Evolutionary conservation across 2,329 filamentous ascomycete genomes (phyloP).

Genomic region (Amylocarpus encephaloides): DNA sequence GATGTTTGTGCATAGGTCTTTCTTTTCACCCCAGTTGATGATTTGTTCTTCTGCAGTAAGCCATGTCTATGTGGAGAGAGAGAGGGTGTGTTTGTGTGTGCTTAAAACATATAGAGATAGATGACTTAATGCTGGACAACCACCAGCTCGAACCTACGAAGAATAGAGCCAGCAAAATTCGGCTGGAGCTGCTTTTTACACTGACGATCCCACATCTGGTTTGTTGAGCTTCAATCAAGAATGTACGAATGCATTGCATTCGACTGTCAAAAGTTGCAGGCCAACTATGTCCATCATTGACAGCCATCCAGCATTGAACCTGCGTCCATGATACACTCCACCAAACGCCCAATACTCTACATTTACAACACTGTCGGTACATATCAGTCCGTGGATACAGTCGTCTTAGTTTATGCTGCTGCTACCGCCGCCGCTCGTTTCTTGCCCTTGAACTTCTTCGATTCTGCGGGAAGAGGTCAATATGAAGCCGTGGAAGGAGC

Average conservation of each 20-base stretch:
- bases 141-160: no score
- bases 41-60: no score
- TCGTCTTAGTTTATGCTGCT: conserved; percentile 25
- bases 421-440: conserved; percentile 28
- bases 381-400: conserved; percentile 12
- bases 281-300: conserved; percentile 8
- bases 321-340: conserved; percentile 9
- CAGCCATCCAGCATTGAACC: conserved; percentile 8
- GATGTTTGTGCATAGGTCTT: no score
- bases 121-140: no score
- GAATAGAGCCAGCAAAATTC: no score
- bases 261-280: conserved; percentile 2
- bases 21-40: no score
- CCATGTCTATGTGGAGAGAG: no score
- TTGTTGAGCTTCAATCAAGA: not conserved
- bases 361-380: conserved; percentile 24
- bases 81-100: no score
- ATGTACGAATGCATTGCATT: conserved; percentile 7
- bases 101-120: no score
- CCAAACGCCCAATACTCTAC: conserved; percentile 29
- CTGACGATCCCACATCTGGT: not conserved
- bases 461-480: conserved; percentile 30
- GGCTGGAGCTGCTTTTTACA: no score
- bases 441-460: conserved; percentile 41
- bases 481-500: not conserved